Conservation (phyloP, 306 rosid species). For the Sechiopsis laciniata region DNA sequence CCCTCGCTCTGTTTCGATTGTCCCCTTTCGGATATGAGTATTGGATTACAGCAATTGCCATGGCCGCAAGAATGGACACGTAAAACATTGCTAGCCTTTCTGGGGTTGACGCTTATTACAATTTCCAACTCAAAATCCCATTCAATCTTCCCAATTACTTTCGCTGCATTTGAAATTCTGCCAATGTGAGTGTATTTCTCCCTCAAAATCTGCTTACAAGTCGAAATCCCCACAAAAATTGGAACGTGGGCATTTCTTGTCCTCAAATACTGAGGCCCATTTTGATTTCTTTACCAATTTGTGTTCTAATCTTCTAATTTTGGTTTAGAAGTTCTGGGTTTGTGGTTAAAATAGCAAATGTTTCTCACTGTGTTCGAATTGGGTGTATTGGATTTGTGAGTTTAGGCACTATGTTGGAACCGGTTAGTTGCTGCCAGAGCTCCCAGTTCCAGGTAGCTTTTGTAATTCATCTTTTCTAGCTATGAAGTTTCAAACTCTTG, state of each 20-base stretch:
- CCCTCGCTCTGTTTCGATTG: not conserved
- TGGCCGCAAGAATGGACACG: slow-evolving; percentile 10
- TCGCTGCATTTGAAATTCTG: not conserved
- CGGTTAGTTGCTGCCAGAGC: slow-evolving; percentile 50
- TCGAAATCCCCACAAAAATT: not conserved
- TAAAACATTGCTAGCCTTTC: slow-evolving; percentile 11
- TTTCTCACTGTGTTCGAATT: slow-evolving; percentile 37
- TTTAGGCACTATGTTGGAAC: slow-evolving; percentile 55
- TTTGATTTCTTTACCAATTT: not conserved
- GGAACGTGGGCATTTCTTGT: slow-evolving; percentile 14
- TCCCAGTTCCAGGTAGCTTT: slow-evolving; percentile 65
- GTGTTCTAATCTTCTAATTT: slow-evolving; percentile 11
- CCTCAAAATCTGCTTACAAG: not conserved
- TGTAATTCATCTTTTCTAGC: not conserved
- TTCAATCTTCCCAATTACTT: slow-evolving; percentile 3
- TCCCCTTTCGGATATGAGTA: not conserved
- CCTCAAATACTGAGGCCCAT: slow-evolving; percentile 1
- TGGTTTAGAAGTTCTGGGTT: slow-evolving; percentile 26
- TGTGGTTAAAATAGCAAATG: slow-evolving; percentile 23
- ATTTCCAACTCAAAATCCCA: slow-evolving; percentile 1
- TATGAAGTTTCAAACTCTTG: not conserved
- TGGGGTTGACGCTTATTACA: slow-evolving; percentile 14
- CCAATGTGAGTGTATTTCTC: not conserved
- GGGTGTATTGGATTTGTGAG: slow-evolving; percentile 37
- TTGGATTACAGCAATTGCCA: slow-evolving; percentile 12